Evolutionary conservation across 129 eudicot genomes (phyloP).

Genomic region (Solidago caesia): DNA sequence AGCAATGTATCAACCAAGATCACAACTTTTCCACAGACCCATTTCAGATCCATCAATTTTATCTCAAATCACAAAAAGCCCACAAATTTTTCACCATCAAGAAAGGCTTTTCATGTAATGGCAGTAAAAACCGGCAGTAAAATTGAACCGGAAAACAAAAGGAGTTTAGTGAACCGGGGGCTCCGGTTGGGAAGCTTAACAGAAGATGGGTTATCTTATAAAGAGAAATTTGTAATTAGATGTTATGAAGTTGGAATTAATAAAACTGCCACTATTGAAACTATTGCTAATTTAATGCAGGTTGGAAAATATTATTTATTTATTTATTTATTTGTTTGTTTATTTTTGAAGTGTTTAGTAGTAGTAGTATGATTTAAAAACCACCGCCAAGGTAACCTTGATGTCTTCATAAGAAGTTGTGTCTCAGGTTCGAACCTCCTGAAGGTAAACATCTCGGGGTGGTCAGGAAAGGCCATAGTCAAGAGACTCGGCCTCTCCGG

Average conservation of each 20-base stretch:
- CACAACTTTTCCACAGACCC: too few relatives aligned
- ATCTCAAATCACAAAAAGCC: too few relatives aligned
- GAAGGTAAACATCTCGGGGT: too few relatives aligned
- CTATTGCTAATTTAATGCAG: slow-evolving; percentile 80
- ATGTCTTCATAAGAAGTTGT: too few relatives aligned
- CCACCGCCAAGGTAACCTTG: too few relatives aligned
- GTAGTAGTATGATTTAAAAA: too few relatives aligned
- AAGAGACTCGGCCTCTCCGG: too few relatives aligned
- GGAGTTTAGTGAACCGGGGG: slow-evolving; percentile 46
- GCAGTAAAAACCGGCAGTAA: neutral
- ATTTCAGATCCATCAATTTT: too few relatives aligned
- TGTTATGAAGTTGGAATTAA: slow-evolving; percentile 77
- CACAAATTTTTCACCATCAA: neutral
- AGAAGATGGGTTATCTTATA: slow-evolving; percentile 71
- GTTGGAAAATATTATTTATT: slow-evolving; percentile 23
- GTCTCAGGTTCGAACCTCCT: too few relatives aligned
- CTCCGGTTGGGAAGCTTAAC: slow-evolving; percentile 67
- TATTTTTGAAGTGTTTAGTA: too few relatives aligned
- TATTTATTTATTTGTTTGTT: neutral
- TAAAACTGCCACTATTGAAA: slow-evolving; percentile 80
- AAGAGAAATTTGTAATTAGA: slow-evolving; percentile 74
- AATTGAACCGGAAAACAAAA: slow-evolving; percentile 18
- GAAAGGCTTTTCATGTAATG: neutral
- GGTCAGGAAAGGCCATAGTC: too few relatives aligned
- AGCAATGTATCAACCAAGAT: too few relatives aligned